Percentiles rank a stretch among this genome's conserved stretches.
Evolutionary conservation across 495 filamentous ascomycete species (phyloP).

Genomic region (Pyronema omphalodes): DNA sequence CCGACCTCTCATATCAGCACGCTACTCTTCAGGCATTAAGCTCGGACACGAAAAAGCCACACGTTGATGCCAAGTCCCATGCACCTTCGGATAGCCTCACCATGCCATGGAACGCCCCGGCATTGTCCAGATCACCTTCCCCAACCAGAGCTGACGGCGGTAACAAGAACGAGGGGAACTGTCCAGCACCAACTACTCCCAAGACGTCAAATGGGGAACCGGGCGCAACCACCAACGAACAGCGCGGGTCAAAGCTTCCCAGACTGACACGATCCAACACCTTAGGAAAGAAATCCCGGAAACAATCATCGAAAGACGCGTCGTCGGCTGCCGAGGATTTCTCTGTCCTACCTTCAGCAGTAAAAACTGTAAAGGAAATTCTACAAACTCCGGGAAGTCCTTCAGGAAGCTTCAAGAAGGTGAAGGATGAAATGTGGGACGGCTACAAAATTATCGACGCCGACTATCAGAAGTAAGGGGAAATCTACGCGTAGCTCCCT

Average conservation of each 20-base stretch:
- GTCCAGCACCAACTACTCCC: constrained; percentile 14
- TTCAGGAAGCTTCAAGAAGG: constrained; percentile 9
- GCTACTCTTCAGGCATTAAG: not conserved
- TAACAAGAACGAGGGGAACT: constrained; percentile 17
- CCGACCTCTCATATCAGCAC: constrained; percentile 10
- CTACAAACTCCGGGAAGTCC: not conserved
- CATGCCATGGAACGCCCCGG: constrained; percentile 17
- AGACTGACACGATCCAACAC: not conserved
- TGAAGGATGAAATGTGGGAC: constrained; percentile 71
- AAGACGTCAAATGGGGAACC: constrained; percentile 4
- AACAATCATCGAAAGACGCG: not conserved
- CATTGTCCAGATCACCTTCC: constrained; percentile 21
- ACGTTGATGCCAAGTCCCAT: constrained; percentile 6
- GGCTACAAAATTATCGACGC: constrained; percentile 63
- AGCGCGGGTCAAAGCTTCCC: not conserved
- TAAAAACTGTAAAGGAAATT: not conserved
- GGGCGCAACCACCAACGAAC: no score
- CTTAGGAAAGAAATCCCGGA: not conserved
- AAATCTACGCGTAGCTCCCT: not conserved
- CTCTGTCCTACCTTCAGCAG: not conserved
- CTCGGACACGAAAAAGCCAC: not conserved
- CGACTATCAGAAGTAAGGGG: constrained; percentile 52
- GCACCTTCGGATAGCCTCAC: constrained; percentile 9
- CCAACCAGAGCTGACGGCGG: constrained; percentile 20
- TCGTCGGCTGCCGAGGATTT: not conserved